phyloP scores from a whole-genome alignment of 1,284 basidiomycete species.

The Sanghuangporus weigelae region DNA sequence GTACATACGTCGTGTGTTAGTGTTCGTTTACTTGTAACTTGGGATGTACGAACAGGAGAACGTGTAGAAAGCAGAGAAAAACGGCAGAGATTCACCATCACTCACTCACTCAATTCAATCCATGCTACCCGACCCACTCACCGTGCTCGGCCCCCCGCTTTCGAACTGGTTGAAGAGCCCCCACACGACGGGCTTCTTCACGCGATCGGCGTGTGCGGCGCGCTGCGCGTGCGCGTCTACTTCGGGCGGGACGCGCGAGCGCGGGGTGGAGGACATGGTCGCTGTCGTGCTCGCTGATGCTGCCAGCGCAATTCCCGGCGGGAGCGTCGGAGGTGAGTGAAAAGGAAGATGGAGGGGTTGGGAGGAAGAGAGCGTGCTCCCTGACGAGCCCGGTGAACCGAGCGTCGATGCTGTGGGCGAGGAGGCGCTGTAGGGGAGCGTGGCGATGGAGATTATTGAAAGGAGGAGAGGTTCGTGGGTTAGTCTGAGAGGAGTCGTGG shows the following conservation, averaged over 20 bases:
- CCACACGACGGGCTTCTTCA: conserved; percentile 12
- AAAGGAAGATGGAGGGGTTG: not conserved
- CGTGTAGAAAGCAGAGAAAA: not conserved
- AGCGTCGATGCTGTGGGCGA: not conserved
- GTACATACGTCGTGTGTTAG: too few species aligned
- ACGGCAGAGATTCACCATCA: not conserved
- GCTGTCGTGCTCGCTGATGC: not conserved
- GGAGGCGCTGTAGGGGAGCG: not conserved
- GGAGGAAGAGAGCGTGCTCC: not conserved
- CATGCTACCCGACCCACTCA: not conserved
- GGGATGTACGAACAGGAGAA: not conserved
- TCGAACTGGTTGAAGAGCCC: conserved; percentile 6
- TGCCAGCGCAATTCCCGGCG: not conserved
- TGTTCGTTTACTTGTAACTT: too few species aligned
- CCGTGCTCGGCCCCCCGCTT: not conserved
- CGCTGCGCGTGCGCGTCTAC: conserved; percentile 1
- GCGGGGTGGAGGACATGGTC: not conserved
- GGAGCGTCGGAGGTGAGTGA: not conserved
- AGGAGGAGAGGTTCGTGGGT: conserved; percentile 4
- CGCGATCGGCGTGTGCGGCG: conserved; percentile 8
- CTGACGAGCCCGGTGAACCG: not conserved
- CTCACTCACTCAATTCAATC: not conserved
- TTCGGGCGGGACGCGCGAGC: conserved; percentile 11
- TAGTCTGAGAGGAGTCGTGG: conserved; percentile 26
- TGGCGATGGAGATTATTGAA: conserved; percentile 6